A percentile compares a stretch with the other conserved stretches of the same genome.
These are phyloP conservation scores for Adansonia rubrostipa DNA, from an alignment of 441 rosid genomes.

Conservation along the genomic window DNA sequence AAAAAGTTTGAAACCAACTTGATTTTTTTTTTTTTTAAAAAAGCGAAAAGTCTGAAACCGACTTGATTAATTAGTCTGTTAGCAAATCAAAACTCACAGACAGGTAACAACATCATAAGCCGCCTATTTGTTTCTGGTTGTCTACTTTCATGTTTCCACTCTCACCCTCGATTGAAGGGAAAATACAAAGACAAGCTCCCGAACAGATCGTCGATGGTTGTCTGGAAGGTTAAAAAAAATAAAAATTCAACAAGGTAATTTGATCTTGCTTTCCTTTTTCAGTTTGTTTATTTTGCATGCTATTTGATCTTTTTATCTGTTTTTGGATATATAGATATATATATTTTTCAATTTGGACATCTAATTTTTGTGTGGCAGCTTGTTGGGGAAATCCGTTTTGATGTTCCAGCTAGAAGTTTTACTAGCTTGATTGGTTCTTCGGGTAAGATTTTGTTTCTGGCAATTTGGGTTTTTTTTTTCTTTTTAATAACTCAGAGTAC, in stretches of 20 bases:
- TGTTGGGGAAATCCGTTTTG: not conserved
- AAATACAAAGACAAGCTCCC: not conserved
- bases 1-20: not conserved
- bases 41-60: not conserved
- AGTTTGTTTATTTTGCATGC: not conserved
- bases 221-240: not conserved
- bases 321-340: not conserved
- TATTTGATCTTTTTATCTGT: not conserved
- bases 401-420: not conserved
- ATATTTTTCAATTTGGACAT: not conserved
- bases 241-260: not conserved
- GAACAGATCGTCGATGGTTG: not conserved
- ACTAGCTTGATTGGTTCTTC: not conserved
- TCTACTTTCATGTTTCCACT: not conserved
- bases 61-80: not conserved
- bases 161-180: not conserved
- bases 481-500: not conserved
- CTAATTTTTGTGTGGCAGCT: not conserved
- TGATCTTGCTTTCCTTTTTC: not conserved
- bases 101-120: not conserved
- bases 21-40: too few relatives aligned
- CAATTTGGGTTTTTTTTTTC: not conserved
- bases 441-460: constrained; percentile 8
- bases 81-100: not conserved
- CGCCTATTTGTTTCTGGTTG: not conserved